Evolutionary conservation across 2,329 filamentous ascomycete genomes (phyloP), one percentile per base, ranked within the genome.

Genomic region (Fusarium globosum): DNA sequence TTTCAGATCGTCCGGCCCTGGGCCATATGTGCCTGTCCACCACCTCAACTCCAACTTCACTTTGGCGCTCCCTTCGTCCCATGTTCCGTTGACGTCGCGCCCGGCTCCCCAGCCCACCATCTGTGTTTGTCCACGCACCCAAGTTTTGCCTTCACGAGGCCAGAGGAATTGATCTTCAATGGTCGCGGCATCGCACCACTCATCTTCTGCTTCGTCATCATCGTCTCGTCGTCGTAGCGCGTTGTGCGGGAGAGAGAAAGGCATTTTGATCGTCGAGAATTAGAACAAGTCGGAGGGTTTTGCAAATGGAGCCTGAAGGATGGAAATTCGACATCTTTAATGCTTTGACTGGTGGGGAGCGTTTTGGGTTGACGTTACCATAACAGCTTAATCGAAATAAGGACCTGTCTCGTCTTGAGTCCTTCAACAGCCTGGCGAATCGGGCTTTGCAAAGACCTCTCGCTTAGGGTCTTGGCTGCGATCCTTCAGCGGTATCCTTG

Each of bases 301-400:
- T 14, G 13, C 7, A 33, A 20, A 18, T 14, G 28, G 16, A 46
- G 16, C 1, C 42, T 13, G 26, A 14, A 20, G 23, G 36, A 49
- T 43, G 26, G 28, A 16, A 21, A 38, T 18, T 7, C 13, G n/a
- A 38, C 30, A 39, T 38, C 16, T 49, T 65, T 59, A 49, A 58
- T 59, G 35, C 21, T 43, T 33, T 23, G 28, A 42, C 36, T 14
- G 15, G 13, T 28, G 38, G 30, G 9, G 36, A n/a, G 61, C 48
- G 28, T 28, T 43, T 38, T 33, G 56, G 33, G 23, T 30, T 28
- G 18, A 58, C 56, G 46, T 62, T 65, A 42, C 51, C 36, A 28
- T 28, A 42, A 42, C 51, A 55, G 23, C 42, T 65, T 64, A 45
- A 64, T 49, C 52, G 46, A 65, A 65, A 56, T 65, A 46, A 65